These are phyloP conservation scores for Gonapodya sp. DNA, from an alignment of 192 early-diverging fungal genomes.

Conservation along the genomic window DNA sequence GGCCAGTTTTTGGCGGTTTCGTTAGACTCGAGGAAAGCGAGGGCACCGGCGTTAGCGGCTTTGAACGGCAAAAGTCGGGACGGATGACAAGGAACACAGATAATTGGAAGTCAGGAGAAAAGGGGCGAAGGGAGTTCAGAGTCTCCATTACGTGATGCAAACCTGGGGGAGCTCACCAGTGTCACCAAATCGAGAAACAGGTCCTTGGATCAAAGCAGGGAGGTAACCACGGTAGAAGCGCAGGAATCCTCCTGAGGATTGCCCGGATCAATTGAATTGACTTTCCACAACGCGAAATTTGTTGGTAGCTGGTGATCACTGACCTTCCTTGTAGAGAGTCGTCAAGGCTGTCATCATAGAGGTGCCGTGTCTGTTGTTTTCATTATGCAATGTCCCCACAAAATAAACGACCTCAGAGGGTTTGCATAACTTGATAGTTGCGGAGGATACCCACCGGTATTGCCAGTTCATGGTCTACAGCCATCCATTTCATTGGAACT, in stretches of 20 bases:
- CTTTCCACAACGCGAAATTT: no score
- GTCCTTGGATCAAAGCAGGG: slow-evolving; percentile 32
- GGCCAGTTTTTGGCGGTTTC: slow-evolving; percentile 13
- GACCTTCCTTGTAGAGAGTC: slow-evolving; percentile 32
- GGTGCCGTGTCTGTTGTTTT: slow-evolving; percentile 27
- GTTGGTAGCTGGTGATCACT: background rate
- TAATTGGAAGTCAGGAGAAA: background rate
- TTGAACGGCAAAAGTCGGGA: background rate
- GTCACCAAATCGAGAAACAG: slow-evolving; percentile 33
- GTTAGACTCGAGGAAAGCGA: slow-evolving; percentile 18
- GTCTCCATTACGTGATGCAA: no score
- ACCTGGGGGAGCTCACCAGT: slow-evolving; percentile 12
- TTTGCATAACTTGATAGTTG: background rate
- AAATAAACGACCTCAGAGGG: background rate
- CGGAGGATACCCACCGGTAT: background rate
- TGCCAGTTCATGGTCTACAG: background rate
- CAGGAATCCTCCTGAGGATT: slow-evolving; percentile 14
- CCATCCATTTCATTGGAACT: no score
- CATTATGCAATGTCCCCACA: slow-evolving; percentile 19
- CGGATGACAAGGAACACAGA: background rate
- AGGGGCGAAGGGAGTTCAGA: background rate
- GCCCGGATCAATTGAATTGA: background rate
- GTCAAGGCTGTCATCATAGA: slow-evolving; percentile 17
- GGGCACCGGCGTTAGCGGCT: slow-evolving; percentile 31
- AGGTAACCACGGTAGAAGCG: slow-evolving; percentile 32